Evolutionary conservation across 306 rosid species (phyloP), one percentile per base, ranked within the genome.

Genomic region (Myrica gale): DNA sequence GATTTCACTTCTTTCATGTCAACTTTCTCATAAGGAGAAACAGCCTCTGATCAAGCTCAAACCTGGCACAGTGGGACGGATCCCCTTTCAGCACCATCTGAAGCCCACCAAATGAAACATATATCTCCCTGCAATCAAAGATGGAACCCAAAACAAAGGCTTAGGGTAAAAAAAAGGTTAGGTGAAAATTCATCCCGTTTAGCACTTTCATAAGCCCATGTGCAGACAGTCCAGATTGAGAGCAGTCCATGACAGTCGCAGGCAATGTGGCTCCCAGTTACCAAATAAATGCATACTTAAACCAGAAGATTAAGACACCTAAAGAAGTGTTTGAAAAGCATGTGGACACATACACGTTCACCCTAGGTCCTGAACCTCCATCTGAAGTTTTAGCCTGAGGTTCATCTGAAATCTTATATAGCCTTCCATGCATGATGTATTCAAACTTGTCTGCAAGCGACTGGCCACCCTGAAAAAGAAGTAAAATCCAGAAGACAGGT

Each of bases 401-500:
- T 56, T 87, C 90, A 45, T 85, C 74, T 3, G 82, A 56, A 68
- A 92, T 82, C 73, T 88, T 85, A 76, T 95, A 95, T 26, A 92
- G 71, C 78, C 85, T 82, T 44, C 98, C 97, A 74, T 89, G 89
- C 98, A 95, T 95, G 74, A 95, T 83, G 77, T 95, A 90, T 57
- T 95, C 97, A 85, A 95, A 95, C 81, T 95, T 92, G 78, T 92
- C 97, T 42, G 89, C 91, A 69, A 92, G 86, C 10, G 97, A 84
- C 80, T 86, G 39, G 75, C 95, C 93, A 73, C 80, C 89, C 97
- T 91, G 90, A 48, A 52, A 86, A 78, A 75, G 39, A 66, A 77
- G 62, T 75, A 51, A 68, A 76, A 70, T 53, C 72, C 42, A 81
- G 21, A 61, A 44, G 53, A 71, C 55, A 66, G 69, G 52, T 48